Percentiles rank a stretch among this genome's conserved stretches.
These are phyloP conservation scores for Aspergillus ruber DNA, from an alignment of 2,329 filamentous ascomycete genomes.

Conservation along the genomic window DNA sequence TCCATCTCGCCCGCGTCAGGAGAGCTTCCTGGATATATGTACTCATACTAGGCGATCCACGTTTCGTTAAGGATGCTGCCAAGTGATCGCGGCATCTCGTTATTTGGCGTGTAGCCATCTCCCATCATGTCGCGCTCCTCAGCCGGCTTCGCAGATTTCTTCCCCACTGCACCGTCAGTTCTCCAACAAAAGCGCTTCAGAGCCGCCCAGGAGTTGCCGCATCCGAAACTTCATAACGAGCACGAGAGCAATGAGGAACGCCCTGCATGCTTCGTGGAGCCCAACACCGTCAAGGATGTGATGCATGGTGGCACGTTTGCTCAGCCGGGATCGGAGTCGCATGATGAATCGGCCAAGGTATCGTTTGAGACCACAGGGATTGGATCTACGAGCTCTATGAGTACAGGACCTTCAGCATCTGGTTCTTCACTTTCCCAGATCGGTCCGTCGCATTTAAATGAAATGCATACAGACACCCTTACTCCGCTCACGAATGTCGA, in stretches of 20 bases:
- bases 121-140: conserved; percentile 71
- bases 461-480: conserved; percentile 47
- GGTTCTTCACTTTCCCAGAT: conserved; percentile 49
- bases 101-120: conserved; percentile 38
- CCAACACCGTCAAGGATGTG: conserved; percentile 6
- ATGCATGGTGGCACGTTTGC: conserved; percentile 10
- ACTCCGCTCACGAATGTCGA: conserved; percentile 63
- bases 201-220: conserved; percentile 54
- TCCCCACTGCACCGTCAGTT: conserved; percentile 68
- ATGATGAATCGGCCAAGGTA: conserved; percentile 11
- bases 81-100: conserved; percentile 23
- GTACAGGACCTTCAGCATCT: conserved; percentile 65
- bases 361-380: conserved; percentile 51
- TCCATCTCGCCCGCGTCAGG: conserved; percentile 9
- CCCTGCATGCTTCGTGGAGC: conserved; percentile 6
- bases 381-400: conserved; percentile 67
- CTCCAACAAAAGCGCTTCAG: conserved; percentile 44
- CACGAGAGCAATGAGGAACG: conserved; percentile 14
- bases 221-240: conserved; percentile 42
- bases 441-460: conserved; percentile 52
- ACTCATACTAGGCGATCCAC: conserved; percentile 13
- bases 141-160: conserved; percentile 81
- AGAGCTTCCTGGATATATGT: conserved; percentile 15
- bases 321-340: conserved; percentile 6
- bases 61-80: conserved; percentile 35